A percentile compares a stretch with the other conserved stretches of the same genome.
Conservation (phyloP, 179 eudicot species). For the Nepenthes alata region DNA sequence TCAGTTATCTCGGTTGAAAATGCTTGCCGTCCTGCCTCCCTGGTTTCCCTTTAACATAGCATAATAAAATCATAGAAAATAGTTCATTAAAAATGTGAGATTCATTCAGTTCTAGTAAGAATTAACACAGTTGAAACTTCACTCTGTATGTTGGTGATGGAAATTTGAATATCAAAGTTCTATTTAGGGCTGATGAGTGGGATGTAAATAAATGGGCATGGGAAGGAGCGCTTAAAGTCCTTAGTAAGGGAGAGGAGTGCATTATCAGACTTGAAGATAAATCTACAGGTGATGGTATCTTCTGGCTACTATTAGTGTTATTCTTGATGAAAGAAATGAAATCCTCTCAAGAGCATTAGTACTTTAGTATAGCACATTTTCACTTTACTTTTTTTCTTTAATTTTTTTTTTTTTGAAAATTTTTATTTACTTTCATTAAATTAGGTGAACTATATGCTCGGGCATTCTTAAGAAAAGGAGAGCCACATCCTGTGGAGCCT, state of each 20-base stretch:
- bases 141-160: not conserved
- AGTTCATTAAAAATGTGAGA: no score
- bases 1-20: no score
- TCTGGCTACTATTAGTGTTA: not conserved
- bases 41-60: no score
- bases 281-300: slow-evolving; percentile 46
- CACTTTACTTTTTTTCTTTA: no score
- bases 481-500: slow-evolving; percentile 91
- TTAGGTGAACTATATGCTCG: slow-evolving; percentile 88
- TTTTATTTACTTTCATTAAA: slow-evolving; percentile 1
- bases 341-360: not conserved
- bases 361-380: no score
- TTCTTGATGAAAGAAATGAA: not conserved
- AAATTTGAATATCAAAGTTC: slow-evolving; percentile 8
- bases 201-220: slow-evolving; percentile 97
- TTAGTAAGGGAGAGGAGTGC: slow-evolving; percentile 92
- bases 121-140: not conserved
- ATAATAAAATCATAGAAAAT: no score
- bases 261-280: slow-evolving; percentile 89
- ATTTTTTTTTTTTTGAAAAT: not conserved
- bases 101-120: no score
- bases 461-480: slow-evolving; percentile 82
- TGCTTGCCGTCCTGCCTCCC: no score
- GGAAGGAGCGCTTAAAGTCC: slow-evolving; percentile 81
- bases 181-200: slow-evolving; percentile 92